Evolutionary conservation across 2,329 filamentous ascomycete species (phyloP).

Genomic region (Pseudocercospora musae): DNA sequence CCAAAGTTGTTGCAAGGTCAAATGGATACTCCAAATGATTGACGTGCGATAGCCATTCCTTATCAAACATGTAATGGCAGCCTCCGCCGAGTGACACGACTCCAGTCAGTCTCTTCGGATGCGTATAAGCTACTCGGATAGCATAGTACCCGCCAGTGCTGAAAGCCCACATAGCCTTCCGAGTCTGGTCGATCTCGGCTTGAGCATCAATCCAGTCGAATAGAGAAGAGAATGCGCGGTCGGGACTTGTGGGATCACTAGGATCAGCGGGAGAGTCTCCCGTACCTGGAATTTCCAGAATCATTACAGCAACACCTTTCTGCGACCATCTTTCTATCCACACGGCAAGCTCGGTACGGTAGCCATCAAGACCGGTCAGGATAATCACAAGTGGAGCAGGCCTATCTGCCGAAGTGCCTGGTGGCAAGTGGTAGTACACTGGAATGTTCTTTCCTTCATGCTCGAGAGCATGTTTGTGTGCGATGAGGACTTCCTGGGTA

Average conservation of each 20-base stretch:
- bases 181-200: constrained; percentile 46
- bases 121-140: constrained; percentile 57
- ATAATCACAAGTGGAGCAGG: constrained; percentile 54
- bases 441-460: constrained; percentile 58
- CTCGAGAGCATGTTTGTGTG: constrained; percentile 51
- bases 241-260: constrained; percentile 48
- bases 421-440: constrained; percentile 62
- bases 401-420: constrained; percentile 39
- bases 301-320: constrained; percentile 48
- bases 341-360: constrained; percentile 54
- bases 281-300: constrained; percentile 58
- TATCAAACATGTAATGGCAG: constrained; percentile 57
- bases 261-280: constrained; percentile 54
- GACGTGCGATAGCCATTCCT: constrained; percentile 52
- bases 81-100: constrained; percentile 56
- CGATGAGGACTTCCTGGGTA: constrained; percentile 60
- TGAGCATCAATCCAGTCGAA: constrained; percentile 54
- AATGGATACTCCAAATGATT: constrained; percentile 60
- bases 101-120: constrained; percentile 50
- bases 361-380: constrained; percentile 58
- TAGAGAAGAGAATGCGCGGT: constrained; percentile 53
- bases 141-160: constrained; percentile 59
- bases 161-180: constrained; percentile 55
- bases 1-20: constrained; percentile 51
- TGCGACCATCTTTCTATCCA: constrained; percentile 52